Evolutionary conservation across 768 basidiomycete genomes (phyloP).

Genomic region (Tricholoma furcatifolium): DNA sequence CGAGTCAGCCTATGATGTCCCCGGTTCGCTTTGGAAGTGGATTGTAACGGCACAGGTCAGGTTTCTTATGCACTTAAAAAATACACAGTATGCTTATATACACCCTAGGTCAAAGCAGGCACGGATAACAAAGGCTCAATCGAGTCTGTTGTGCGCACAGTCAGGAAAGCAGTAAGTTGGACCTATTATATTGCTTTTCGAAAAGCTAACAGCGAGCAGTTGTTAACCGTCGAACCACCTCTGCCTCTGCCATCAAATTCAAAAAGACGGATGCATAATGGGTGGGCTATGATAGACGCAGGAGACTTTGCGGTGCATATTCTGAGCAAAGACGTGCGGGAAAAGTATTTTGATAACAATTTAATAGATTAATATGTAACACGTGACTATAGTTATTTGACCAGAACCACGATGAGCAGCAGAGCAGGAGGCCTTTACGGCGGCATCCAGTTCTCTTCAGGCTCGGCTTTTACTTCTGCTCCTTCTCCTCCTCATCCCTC

Average conservation of each 20-base stretch:
- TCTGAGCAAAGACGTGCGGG: conserved; percentile 60
- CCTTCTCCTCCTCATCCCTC: conserved; percentile 26
- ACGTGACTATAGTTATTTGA: conserved; percentile 14
- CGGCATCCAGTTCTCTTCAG: conserved; percentile 81
- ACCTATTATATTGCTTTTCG: neutral
- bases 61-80: conserved; percentile 6
- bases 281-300: conserved; percentile 85
- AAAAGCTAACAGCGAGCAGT: conserved; percentile 32
- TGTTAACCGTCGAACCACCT: conserved; percentile 57
- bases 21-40: conserved; percentile 75
- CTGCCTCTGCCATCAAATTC: conserved; percentile 62
- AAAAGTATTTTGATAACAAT: conserved; percentile 62
- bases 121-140: conserved; percentile 78
- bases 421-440: conserved; percentile 85
- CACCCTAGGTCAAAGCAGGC: conserved; percentile 73
- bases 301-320: conserved; percentile 82
- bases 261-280: conserved; percentile 58
- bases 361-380: conserved; percentile 19
- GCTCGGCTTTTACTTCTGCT: conserved; percentile 50
- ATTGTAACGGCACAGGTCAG: conserved; percentile 67
- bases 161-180: conserved; percentile 66
- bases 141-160: conserved; percentile 67
- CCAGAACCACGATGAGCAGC: conserved; percentile 56
- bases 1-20: conserved; percentile 52
- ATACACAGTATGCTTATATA: conserved; percentile 3